Base-by-base conservation (phyloP, 2,329 filamentous ascomycete genomes). In the Tolypocladium endophyticum region DNA sequence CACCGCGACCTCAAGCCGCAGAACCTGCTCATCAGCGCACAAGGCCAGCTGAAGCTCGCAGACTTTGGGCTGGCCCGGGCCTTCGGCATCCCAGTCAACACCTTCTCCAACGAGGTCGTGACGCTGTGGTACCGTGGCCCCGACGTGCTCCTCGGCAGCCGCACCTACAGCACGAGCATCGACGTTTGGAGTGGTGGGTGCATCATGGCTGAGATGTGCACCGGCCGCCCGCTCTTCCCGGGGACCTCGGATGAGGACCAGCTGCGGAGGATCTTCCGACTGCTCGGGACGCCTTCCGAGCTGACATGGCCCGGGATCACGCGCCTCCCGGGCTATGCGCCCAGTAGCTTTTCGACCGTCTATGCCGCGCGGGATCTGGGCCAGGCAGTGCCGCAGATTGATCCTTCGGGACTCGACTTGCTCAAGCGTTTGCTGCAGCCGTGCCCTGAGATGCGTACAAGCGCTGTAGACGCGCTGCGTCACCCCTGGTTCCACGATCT, bases 151-250 rank as follows among this genome's bases (percentile, higher is more conserved):
- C 83, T 99, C 53, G 94, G 94, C 58, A 94, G 89, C 68, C 82
- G 94, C 64, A 97, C 93, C 28, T 99, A 99, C 79, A 97, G 96
- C 76, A 99, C 94, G n/a, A 96, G 91, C 76, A 97, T 99, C 73
- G 94, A 99, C 70, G 97, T 99, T 71, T 99, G 94, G 94, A 96
- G 91, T 8, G 93, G 93, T 8, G 94, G 94, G 59, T 99, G 94
- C 74, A 99, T 99, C 79, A 97, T 99, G 94, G 94, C 94, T 12
- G 94, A 99, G 76, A 97, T 99, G 92, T 97, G 94, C 74, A 97
- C 93, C 0, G 94, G 94, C 5, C 85, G 94, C 23, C 94, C 94
- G 0, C 82, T 99, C 8, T 99, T 99, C 77, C 94, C 94, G 0
- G 94, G 94, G 61, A 97, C 94, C 2, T 97, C 94, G 43, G 97